Base-by-base conservation (phyloP, 2,329 filamentous ascomycete genomes). In the Trichoderma sp. region DNA sequence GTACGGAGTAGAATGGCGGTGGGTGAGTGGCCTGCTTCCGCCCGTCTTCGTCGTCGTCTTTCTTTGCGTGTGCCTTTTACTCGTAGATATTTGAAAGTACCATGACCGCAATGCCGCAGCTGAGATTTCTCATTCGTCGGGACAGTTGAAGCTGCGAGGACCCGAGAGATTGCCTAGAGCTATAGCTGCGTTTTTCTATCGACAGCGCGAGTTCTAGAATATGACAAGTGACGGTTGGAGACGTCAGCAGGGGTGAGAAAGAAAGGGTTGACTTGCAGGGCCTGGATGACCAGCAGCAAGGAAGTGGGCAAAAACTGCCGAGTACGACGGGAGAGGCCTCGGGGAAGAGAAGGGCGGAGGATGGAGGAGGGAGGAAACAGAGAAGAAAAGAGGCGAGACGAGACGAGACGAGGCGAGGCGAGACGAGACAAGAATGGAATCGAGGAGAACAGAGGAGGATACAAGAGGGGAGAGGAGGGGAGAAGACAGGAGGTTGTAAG, bases 231-330 rank as follows among this genome's bases (percentile, higher is more conserved):
- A 68, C 39, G 32, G 52, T 52, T 22, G 22, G 52, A 67, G 65
- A 70, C 54, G 69, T 59, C 64, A 67, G 70, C 57, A 50, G 66
- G 67, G 70, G 57, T 65, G 58, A 48, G 52, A 64, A 59, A 66
- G 53, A 60, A 59, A 64, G 59, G 67, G 63, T 65, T 50, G 59
- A 64, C 67, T 52, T 58, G 67, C 59, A 61, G 58, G 67, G 67
- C 37, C 58, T 17, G 42, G 59, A 68, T 52, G 66, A 58, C 58
- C 50, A 64, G 60, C 67, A 59, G 45, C 53, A 68, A 65, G 56
- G 53, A 42, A 54, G 64, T 52, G 54, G 45, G 54, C 39, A 25
- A 19, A 48, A 42, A 59, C 54, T 67, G 50, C 56, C 60, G 59
- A 60, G 61, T 56, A 61, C 58, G 42, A 60, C 15, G 64, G 27